Conservation (phyloP, 305 asterid genomes). For the Plantago rigida region DNA sequence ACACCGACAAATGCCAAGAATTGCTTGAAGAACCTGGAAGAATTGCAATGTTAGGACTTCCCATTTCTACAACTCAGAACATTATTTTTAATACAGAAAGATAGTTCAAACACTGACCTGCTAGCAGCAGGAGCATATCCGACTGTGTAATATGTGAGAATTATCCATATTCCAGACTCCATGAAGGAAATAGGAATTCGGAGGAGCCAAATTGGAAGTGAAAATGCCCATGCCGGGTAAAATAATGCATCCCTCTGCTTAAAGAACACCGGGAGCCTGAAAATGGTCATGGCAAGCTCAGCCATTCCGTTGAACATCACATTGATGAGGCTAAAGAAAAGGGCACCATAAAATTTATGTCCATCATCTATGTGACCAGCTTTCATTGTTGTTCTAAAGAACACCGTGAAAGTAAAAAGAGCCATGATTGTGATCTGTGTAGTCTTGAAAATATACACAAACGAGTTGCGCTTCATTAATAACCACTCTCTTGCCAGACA, state of each 20-base stretch:
- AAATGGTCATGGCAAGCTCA: conserved; percentile 36
- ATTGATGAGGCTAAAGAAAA: conserved; percentile 42
- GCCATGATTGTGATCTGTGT: conserved; percentile 36
- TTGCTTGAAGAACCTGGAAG: conserved; percentile 37
- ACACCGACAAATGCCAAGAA: conserved; percentile 40
- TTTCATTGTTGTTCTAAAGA: conserved; percentile 38
- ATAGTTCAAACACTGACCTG: conserved; percentile 25
- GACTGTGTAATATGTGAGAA: conserved; percentile 41
- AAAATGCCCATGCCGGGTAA: conserved; percentile 49
- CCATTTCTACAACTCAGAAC: background rate
- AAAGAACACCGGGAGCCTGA: conserved; percentile 43
- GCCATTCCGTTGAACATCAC: conserved; percentile 36
- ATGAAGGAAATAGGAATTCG: conserved; percentile 35
- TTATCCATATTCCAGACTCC: conserved; percentile 41
- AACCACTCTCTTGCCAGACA: conserved; percentile 44
- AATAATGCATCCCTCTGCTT: conserved; percentile 42
- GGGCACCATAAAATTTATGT: conserved; percentile 39
- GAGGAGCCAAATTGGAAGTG: conserved; percentile 43
- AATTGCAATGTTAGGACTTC: background rate
- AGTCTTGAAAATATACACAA: conserved; percentile 40
- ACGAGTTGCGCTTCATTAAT: conserved; percentile 39
- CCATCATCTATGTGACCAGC: conserved; percentile 36
- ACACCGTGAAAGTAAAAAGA: conserved; percentile 39
- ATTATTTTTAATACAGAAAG: background rate
- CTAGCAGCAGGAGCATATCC: conserved; percentile 46